phyloP scores from a whole-genome alignment of 2,329 filamentous ascomycete genomes.

The Aspergillus sp. region DNA sequence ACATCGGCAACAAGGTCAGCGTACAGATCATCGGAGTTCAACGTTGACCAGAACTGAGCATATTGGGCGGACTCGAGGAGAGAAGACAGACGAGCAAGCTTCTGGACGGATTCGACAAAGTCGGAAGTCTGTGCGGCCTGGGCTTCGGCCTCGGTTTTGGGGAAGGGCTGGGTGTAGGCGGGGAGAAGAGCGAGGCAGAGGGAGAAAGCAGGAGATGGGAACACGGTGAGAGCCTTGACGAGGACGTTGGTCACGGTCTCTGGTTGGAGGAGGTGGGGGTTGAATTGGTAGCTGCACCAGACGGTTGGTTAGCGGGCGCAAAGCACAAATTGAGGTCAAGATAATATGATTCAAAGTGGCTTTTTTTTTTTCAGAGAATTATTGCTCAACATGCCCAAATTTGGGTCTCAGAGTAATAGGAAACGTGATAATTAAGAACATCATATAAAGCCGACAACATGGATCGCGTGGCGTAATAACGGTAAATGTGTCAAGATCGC shows the following conservation, averaged over 20 bases:
- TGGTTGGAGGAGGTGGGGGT: constrained; percentile 94
- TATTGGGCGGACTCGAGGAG: constrained; percentile 91
- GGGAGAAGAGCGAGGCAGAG: constrained; percentile 93
- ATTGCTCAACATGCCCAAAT: constrained; percentile 64
- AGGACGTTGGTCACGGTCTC: constrained; percentile 99
- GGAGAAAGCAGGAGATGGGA: constrained; percentile 92
- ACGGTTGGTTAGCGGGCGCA: background rate
- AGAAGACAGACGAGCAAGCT: constrained; percentile 79
- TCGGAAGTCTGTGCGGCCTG: constrained; percentile 43
- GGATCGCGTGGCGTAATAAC: background rate
- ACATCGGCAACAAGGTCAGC: constrained; percentile 95
- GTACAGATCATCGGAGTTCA: constrained; percentile 93
- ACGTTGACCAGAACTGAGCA: constrained; percentile 84
- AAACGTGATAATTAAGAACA: constrained; percentile 81
- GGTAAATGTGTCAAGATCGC: background rate
- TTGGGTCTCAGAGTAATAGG: constrained; percentile 89
- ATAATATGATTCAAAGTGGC: background rate
- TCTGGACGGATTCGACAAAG: constrained; percentile 84
- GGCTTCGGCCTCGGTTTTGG: constrained; percentile 50
- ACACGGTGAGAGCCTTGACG: constrained; percentile 95
- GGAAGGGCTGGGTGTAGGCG: constrained; percentile 70
- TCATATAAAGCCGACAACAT: constrained; percentile 52
- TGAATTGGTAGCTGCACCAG: constrained; percentile 89
- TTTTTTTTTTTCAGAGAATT: constrained; percentile 66
- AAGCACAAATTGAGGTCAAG: background rate